Conservation (phyloP, 1,139 yeast genomes). For the Yamadazyma atmosphaerica region DNA sequence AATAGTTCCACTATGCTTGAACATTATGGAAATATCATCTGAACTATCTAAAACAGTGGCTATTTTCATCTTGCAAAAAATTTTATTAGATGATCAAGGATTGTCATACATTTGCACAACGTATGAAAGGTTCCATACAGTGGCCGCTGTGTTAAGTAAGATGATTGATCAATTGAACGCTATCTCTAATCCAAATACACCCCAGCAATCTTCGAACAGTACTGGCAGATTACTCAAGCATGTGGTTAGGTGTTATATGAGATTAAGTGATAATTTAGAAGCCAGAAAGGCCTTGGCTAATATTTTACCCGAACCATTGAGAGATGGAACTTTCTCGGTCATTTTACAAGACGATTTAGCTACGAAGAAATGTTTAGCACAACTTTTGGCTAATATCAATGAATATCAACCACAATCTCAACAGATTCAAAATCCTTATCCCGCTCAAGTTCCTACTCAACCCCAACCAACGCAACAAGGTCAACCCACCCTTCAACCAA, state of each 20-base stretch:
- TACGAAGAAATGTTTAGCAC: constrained; percentile 85
- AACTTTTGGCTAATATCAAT: constrained; percentile 69
- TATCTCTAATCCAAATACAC: constrained; percentile 7
- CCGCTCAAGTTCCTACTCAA: constrained; percentile 2
- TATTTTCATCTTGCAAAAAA: constrained; percentile 89
- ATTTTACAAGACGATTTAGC: constrained; percentile 85
- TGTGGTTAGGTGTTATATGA: constrained; percentile 88
- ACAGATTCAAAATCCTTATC: constrained; percentile 2
- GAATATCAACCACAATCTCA: constrained; percentile 23
- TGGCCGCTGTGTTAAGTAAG: constrained; percentile 79
- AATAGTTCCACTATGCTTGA: constrained; percentile 88
- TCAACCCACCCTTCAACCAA: not conserved
- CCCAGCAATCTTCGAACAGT: constrained; percentile 30
- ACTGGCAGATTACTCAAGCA: constrained; percentile 88
- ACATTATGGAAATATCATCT: constrained; percentile 94
- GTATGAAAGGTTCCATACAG: constrained; percentile 91
- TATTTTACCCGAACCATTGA: constrained; percentile 81
- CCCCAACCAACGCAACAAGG: constrained; percentile 6
- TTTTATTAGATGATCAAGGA: constrained; percentile 88
- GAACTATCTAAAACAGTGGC: constrained; percentile 96
- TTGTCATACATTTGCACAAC: constrained; percentile 91
- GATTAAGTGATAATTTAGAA: constrained; percentile 86
- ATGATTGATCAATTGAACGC: constrained; percentile 80
- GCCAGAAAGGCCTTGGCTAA: constrained; percentile 87
- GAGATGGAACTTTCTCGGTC: constrained; percentile 85